Evolutionary conservation across 345 rosid species (phyloP).

Genomic region (Gossypium ekmanianum): DNA sequence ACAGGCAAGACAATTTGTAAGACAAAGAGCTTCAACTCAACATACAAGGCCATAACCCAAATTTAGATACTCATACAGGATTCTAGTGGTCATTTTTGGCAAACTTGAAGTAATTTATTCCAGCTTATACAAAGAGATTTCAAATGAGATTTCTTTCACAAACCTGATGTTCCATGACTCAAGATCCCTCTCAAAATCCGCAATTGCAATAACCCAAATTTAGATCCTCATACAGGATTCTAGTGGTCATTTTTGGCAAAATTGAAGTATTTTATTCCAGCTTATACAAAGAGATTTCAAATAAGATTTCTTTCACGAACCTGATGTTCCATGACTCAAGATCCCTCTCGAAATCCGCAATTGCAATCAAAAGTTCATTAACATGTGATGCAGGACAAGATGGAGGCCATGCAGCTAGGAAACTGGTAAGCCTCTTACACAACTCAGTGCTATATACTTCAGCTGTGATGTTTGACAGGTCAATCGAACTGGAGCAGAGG

Average conservation of each 20-base stretch:
- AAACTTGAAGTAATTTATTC: not conserved
- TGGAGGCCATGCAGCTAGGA: constrained; percentile 89
- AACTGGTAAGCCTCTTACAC: constrained; percentile 62
- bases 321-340: constrained; percentile 83
- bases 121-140: constrained; percentile 5
- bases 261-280: not conserved
- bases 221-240: not conserved
- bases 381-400: constrained; percentile 77
- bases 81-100: not conserved
- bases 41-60: constrained; percentile 1
- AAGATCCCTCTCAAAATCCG: constrained; percentile 81
- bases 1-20: constrained; percentile 17
- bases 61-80: not conserved
- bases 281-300: constrained; percentile 1
- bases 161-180: constrained; percentile 85
- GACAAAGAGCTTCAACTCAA: constrained; percentile 14
- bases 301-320: constrained; percentile 34
- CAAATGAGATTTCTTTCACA: constrained; percentile 19
- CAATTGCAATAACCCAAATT: constrained; percentile 46
- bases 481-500: constrained; percentile 65
- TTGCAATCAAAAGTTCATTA: constrained; percentile 77
- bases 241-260: not conserved
- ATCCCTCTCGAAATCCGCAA: constrained; percentile 80
- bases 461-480: constrained; percentile 76
- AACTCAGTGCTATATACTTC: constrained; percentile 79